Base-by-base conservation (phyloP, 2,329 filamentous ascomycete genomes). In the Colletotrichum kahawae region DNA sequence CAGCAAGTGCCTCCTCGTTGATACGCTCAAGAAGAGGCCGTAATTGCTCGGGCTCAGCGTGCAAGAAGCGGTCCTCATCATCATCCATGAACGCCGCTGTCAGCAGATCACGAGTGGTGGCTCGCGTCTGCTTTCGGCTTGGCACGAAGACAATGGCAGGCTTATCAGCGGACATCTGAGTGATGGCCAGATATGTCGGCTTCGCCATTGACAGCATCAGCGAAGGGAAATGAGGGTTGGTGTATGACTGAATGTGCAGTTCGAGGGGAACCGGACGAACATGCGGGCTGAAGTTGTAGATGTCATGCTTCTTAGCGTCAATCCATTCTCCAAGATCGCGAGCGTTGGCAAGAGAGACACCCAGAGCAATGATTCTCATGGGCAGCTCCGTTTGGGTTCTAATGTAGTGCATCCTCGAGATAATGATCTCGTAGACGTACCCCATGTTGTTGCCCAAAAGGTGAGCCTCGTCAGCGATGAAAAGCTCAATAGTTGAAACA, bases 141-240 rank as follows among this genome's bases (percentile, higher is more conserved):
- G 97, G 95, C 38, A 98, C 95, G 79, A 98, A 99, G 10, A 98
- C 89, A 80, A 99, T 92, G 2, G 95, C 94, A 33, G 96, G 96
- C 85, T 98, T 97, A 77, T 97, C 93, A 0, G 95, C 88, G 8
- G 97, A 97, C 83, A 98, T 91, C 80, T 98, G 95, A 4, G 95
- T 91, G 78, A 99, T 95, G 4, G 96, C 94, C 75, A 95, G 88
- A 83, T 98, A 98, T 2, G 95, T 93, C 24, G 97, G 97, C 84
- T 97, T 96, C 18, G 96, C 95, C 97, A 99, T 99, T 16, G 97
- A 96, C 79, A 99, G 91, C 97, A 99, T 99, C 54, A 99, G 90
- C 13, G 97, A 98, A 5, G 97, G 97, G 87, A 98, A 98, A 82
- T 99, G 97, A 62, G 97, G 95, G 75, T 98, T 98, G 33, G 93